Evolutionary conservation across 192 early-diverging fungal genomes (phyloP).

Genomic region (Coemansia sp.): DNA sequence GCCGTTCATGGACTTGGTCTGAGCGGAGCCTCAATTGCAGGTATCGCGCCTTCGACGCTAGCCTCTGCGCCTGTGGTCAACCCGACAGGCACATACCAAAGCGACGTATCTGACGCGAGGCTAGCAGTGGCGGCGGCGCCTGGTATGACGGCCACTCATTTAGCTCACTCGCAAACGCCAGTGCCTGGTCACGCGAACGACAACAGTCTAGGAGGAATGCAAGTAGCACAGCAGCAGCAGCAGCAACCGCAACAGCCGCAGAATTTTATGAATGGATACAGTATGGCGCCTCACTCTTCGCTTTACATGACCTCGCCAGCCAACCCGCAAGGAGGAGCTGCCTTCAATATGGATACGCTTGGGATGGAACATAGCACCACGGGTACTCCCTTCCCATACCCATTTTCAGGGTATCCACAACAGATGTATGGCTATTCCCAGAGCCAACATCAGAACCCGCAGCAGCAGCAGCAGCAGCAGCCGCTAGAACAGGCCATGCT

Average conservation of each 20-base stretch:
- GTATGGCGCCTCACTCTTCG: constrained; percentile 28
- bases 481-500: constrained; percentile 20
- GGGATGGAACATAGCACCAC: constrained; percentile 6
- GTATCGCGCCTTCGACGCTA: constrained; percentile 15
- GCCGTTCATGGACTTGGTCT: constrained; percentile 36
- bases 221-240: constrained; percentile 17
- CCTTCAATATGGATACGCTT: constrained; percentile 23
- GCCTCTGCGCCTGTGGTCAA: not conserved
- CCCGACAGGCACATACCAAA: not conserved
- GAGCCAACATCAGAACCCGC: not conserved
- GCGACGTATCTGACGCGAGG: constrained; percentile 9
- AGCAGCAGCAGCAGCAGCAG: constrained; percentile 26
- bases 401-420: constrained; percentile 7
- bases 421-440: constrained; percentile 12
- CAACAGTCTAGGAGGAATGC: constrained; percentile 11
- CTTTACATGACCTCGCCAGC: constrained; percentile 36
- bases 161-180: constrained; percentile 21
- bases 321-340: constrained; percentile 17
- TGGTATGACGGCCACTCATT: constrained; percentile 8
- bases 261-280: constrained; percentile 18
- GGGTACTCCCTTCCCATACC: not conserved
- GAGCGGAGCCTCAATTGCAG: constrained; percentile 31
- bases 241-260: constrained; percentile 20
- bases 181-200: constrained; percentile 11
- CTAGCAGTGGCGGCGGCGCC: not conserved